Evolutionary conservation across 768 basidiomycete genomes (phyloP).

Genomic region (Artomyces pyxidatus): DNA sequence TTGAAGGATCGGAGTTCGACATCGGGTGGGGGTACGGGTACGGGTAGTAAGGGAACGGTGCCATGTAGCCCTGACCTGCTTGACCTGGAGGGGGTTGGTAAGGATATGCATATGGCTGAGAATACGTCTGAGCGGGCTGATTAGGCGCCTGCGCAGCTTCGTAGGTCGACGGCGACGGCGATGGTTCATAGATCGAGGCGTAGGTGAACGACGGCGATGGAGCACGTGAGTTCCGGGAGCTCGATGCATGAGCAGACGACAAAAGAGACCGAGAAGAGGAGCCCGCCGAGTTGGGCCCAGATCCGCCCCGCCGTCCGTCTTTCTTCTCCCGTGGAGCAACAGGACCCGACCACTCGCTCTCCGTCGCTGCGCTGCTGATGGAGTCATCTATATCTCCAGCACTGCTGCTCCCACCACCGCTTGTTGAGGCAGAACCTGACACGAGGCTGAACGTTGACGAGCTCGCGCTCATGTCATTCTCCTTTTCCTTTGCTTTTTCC

Average conservation of each 20-base stretch:
- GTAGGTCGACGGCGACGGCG: slow-evolving; percentile 24
- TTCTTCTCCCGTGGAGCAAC: slow-evolving; percentile 49
- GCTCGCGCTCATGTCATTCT: slow-evolving; percentile 67
- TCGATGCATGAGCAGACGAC: slow-evolving; percentile 37
- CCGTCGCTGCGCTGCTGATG: slow-evolving; percentile 64
- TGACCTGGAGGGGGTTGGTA: slow-evolving; percentile 20
- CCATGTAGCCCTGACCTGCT: slow-evolving; percentile 17
- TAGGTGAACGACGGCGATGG: slow-evolving; percentile 73
- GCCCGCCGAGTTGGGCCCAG: slow-evolving; percentile 37
- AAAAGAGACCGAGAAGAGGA: slow-evolving; percentile 58
- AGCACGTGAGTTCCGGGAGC: slow-evolving; percentile 66
- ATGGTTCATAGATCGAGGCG: slow-evolving; percentile 64
- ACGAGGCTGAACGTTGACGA: slow-evolving; percentile 68
- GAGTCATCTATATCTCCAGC: slow-evolving; percentile 61
- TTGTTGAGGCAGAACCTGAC: slow-evolving; percentile 56
- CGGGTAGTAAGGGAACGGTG: slow-evolving; percentile 11
- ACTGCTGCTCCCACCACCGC: slow-evolving; percentile 49
- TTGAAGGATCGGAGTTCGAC: slow-evolving; percentile 15
- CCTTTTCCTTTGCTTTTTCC: slow-evolving; percentile 48
- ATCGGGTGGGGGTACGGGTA: slow-evolving; percentile 10
- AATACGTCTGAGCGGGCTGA: slow-evolving; percentile 22
- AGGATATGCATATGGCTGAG: slow-evolving; percentile 28
- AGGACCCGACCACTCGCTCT: slow-evolving; percentile 73
- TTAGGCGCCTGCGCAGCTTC: slow-evolving; percentile 17
- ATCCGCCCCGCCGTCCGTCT: slow-evolving; percentile 36